These are phyloP conservation scores for Mycosphaerella sp. DNA, from an alignment of 2,329 filamentous ascomycete genomes.

Conservation along the genomic window DNA sequence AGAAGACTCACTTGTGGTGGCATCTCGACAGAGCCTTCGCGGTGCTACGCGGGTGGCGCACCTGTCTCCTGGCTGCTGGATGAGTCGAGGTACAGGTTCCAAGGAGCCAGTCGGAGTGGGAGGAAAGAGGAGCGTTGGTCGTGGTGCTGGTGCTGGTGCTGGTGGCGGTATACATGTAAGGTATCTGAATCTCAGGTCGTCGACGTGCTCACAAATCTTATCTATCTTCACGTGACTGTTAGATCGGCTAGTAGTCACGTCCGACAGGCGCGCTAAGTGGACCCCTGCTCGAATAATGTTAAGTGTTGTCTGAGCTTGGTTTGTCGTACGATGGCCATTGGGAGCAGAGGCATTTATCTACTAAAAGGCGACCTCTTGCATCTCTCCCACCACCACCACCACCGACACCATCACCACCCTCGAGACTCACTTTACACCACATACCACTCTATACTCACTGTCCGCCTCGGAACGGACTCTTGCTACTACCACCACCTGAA, in stretches of 20 bases:
- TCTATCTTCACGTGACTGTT: not conserved
- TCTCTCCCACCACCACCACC: not conserved
- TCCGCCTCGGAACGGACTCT: constrained; percentile 16
- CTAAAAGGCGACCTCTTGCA: not conserved
- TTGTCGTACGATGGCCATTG: constrained; percentile 11
- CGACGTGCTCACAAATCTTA: not conserved
- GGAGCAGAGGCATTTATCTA: constrained; percentile 5
- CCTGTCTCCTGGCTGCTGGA: not conserved
- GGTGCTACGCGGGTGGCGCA: not conserved
- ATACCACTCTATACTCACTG: not conserved
- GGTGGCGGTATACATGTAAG: too few species aligned
- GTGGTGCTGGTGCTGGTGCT: too few species aligned
- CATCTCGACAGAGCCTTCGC: not conserved
- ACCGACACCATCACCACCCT: not conserved
- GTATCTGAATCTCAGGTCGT: too few species aligned
- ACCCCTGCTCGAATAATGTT: constrained; percentile 7
- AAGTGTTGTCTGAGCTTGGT: constrained; percentile 9
- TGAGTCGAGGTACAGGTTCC: too few species aligned
- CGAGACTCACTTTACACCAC: not conserved
- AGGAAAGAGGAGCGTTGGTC: too few species aligned
- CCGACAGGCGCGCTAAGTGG: not conserved
- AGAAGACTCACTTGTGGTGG: not conserved
- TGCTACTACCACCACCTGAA: constrained; percentile 39
- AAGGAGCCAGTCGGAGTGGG: too few species aligned
- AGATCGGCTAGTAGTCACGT: not conserved